Conservation (phyloP, 306 rosid genomes). For the Inga oerstediana region DNA sequence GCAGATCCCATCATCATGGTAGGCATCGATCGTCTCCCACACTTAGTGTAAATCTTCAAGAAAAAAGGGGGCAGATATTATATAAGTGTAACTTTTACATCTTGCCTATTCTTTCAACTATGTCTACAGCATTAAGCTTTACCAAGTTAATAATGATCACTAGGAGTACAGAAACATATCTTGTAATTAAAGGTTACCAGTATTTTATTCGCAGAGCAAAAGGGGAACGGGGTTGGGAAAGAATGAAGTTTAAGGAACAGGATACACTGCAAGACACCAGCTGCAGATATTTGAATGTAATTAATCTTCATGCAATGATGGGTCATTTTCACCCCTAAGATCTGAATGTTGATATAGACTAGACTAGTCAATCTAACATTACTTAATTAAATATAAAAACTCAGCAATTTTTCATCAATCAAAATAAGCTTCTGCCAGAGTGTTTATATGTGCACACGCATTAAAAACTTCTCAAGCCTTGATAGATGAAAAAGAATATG, state of each 20-base stretch:
- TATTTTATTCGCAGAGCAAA: constrained; percentile 6
- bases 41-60: constrained; percentile 80
- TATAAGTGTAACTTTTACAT: constrained; percentile 9
- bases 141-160: constrained; percentile 19
- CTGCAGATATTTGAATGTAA: constrained; percentile 5
- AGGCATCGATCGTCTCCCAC: constrained; percentile 96
- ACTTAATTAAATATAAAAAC: background rate
- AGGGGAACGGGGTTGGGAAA: background rate
- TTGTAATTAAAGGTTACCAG: background rate
- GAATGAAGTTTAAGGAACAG: constrained; percentile 4
- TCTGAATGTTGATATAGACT: background rate
- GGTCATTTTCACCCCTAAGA: background rate
- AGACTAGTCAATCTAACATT: background rate
- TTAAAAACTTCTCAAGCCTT: constrained; percentile 3
- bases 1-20: constrained; percentile 93
- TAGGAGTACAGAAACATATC: background rate
- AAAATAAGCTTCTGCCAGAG: background rate
- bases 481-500: background rate
- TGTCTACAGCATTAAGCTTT: background rate
- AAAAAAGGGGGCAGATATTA: constrained; percentile 14
- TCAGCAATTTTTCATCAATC: background rate
- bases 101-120: constrained; percentile 17
- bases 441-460: background rate
- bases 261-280: constrained; percentile 3
- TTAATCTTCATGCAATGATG: constrained; percentile 14